Base-by-base conservation (phyloP, 108 stramenopile species). In the Nitzschia putrida region DNA sequence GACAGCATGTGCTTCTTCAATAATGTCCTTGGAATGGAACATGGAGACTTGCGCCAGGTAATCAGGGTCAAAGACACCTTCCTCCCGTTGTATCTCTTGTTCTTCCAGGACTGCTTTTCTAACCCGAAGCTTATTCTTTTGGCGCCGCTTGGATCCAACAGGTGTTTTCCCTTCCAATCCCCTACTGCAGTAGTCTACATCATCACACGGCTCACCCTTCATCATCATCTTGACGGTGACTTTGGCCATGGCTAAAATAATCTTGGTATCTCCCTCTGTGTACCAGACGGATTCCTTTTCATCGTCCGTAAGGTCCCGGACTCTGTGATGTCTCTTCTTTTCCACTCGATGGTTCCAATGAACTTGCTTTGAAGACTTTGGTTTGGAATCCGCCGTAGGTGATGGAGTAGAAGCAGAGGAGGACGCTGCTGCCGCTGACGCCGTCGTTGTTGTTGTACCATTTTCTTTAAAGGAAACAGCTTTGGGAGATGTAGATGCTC, bases 181-280 rank as follows among this genome's bases (percentile, higher is more conserved):
- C 7, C 74, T 59, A 61, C 67, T 63, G 29, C 67, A 69, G 45
- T 76, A 69, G 49, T 68, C 68, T 13, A 76, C 38, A 23, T 76
- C 68, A 54, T 76, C 74, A 24, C 59, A 76, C 12, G 23, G 43
- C 40, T 76, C 68, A 13, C 66, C 74, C 42, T 64, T 76, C 74
- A 76, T 76, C 54, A 76, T 76, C 74, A 76, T 76, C 25, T 76
- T 76, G 23, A 76, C 74, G 10, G 74, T 76, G 18, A 69, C 60
- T 57, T 76, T 76, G 13, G 74, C 74, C 74, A 69, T 68, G 41
- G 74, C 74, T 13, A 76, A 25, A 26, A 76, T 76, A 16, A 69
- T 66, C 43, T 69, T 76, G 21, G 45, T 56, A 22, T 76, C 74
- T 8, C 45, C 49, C 23, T 63, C 61, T n/a, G 42, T 69, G 37